Percentiles rank a stretch among this genome's conserved stretches.
These are phyloP conservation scores for Cajanus cajan DNA, from an alignment of 306 rosid genomes.

Conservation along the genomic window DNA sequence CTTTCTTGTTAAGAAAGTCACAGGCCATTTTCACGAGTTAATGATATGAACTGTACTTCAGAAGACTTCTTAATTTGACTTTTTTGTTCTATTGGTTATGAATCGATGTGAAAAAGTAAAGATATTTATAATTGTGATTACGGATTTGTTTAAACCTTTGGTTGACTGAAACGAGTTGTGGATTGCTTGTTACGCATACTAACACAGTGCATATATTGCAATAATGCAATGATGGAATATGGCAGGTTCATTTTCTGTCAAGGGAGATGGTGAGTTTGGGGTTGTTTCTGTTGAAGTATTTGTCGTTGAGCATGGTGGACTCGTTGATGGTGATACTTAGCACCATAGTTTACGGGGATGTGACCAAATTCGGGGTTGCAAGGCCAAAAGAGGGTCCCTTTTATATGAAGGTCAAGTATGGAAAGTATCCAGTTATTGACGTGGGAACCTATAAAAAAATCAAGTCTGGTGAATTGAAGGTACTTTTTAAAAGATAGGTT, in stretches of 20 bases:
- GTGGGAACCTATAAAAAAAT: slow-evolving; percentile 49
- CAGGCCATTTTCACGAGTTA: background rate
- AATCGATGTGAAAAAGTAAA: background rate
- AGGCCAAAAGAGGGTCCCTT: slow-evolving; percentile 77
- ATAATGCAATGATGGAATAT: background rate
- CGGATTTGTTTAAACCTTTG: background rate
- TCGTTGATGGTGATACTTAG: slow-evolving; percentile 47
- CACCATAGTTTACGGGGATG: slow-evolving; percentile 52
- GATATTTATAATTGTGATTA: background rate
- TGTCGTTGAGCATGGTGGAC: slow-evolving; percentile 51
- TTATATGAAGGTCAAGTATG: slow-evolving; percentile 54
- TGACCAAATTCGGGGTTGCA: slow-evolving; percentile 48
- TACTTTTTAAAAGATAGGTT: background rate
- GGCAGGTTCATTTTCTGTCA: slow-evolving; percentile 61
- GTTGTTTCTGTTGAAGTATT: slow-evolving; percentile 45
- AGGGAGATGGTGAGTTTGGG: slow-evolving; percentile 46
- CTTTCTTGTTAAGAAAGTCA: background rate
- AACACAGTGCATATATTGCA: background rate
- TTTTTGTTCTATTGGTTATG: background rate
- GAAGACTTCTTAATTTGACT: background rate
- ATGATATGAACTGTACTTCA: background rate
- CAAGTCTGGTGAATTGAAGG: slow-evolving; percentile 63
- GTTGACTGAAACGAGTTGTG: background rate
- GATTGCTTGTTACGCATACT: background rate
- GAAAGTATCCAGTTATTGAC: slow-evolving; percentile 64